Percentiles rank a stretch among this genome's conserved stretches.
Evolutionary conservation across 2,329 filamentous ascomycete genomes (phyloP).

Genomic region (Metarhizium brunneum): DNA sequence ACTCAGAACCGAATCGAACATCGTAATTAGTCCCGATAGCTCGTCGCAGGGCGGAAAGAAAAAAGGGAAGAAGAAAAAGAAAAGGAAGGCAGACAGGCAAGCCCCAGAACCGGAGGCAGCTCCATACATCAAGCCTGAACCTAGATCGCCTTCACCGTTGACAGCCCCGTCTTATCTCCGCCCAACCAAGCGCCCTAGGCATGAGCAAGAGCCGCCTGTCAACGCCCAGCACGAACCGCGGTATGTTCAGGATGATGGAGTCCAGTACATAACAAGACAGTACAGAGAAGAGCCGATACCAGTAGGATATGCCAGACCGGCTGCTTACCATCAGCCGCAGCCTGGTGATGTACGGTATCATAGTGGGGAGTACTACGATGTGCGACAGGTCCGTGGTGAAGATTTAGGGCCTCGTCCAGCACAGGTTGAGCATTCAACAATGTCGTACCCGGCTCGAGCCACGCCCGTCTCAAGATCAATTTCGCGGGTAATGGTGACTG

Average conservation of each 20-base stretch:
- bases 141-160: conserved; percentile 53
- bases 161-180: conserved; percentile 41
- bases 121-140: conserved; percentile 55
- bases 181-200: conserved; percentile 47
- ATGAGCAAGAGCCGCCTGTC: conserved; percentile 30
- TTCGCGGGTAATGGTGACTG: conserved; percentile 32
- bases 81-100: conserved; percentile 41
- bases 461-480: conserved; percentile 28
- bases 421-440: conserved; percentile 21
- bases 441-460: conserved; percentile 28
- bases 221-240: conserved; percentile 28
- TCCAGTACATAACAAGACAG: conserved; percentile 20
- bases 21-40: conserved; percentile 49
- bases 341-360: conserved; percentile 21
- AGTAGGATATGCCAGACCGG: neutral
- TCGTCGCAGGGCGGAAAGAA: conserved; percentile 47
- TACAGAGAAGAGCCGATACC: conserved; percentile 20
- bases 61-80: conserved; percentile 39
- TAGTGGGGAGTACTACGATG: conserved; percentile 22
- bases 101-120: conserved; percentile 35
- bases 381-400: conserved; percentile 19
- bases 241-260: conserved; percentile 26
- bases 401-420: conserved; percentile 24
- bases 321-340: conserved; percentile 7
- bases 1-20: conserved; percentile 39